Evolutionary conservation across 208 protist species (phyloP).

Genomic region (Acanthamoeba castellanii): DNA sequence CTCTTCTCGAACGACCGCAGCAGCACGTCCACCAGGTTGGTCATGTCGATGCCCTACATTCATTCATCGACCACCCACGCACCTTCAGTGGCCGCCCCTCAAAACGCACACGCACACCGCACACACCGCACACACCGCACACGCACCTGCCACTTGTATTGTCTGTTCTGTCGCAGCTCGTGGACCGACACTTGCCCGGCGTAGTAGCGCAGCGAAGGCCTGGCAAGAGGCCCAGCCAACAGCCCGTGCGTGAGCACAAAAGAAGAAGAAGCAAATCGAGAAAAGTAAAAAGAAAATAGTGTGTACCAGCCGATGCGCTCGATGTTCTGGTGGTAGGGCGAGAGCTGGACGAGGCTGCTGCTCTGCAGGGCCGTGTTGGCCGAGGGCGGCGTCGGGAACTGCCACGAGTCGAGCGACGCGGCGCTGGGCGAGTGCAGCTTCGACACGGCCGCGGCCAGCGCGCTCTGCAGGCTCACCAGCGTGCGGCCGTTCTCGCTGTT

Average conservation of each 20-base stretch:
- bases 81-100: no score
- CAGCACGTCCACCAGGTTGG: conserved; percentile 33
- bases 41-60: conserved; percentile 53
- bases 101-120: no score
- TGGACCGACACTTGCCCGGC: conserved; percentile 48
- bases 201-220: conserved; percentile 51
- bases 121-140: not conserved
- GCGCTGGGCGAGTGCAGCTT: conserved; percentile 2
- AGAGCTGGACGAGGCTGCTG: not conserved
- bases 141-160: conserved; percentile 66
- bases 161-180: conserved; percentile 13
- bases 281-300: not conserved
- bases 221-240: not conserved
- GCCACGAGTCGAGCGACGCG: not conserved
- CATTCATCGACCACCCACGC: no score
- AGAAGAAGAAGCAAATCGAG: not conserved
- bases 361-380: conserved; percentile 30
- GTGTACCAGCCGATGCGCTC: conserved; percentile 51
- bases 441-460: not conserved
- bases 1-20: conserved; percentile 46
- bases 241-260: not conserved
- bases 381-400: not conserved
- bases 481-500: conserved; percentile 37
- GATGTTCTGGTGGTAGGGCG: conserved; percentile 68
- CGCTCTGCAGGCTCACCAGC: conserved; percentile 61